Percentiles rank a stretch among this genome's conserved stretches.
Evolutionary conservation across 495 filamentous ascomycete species (phyloP).

Genomic region (Penicillium soppii): DNA sequence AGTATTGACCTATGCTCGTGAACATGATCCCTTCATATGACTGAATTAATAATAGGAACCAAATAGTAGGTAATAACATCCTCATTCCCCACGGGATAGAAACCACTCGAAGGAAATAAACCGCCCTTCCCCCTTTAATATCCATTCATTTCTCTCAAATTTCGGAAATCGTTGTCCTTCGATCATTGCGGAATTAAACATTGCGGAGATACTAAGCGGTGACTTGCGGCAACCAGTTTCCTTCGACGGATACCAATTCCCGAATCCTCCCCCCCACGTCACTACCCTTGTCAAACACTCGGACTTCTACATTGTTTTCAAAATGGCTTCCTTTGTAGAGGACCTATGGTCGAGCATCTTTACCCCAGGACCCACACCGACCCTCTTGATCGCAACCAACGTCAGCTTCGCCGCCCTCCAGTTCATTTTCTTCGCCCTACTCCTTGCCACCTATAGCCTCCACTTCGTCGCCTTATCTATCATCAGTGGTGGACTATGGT

Average conservation of each 20-base stretch:
- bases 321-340: slow-evolving; percentile 78
- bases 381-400: slow-evolving; percentile 88
- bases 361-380: slow-evolving; percentile 82
- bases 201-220: background rate
- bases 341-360: slow-evolving; percentile 91
- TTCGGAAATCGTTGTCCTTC: slow-evolving; percentile 1
- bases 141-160: background rate
- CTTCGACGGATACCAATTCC: slow-evolving; percentile 24
- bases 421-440: slow-evolving; percentile 68
- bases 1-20: too few relatives aligned
- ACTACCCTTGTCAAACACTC: background rate
- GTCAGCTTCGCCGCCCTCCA: slow-evolving; percentile 83
- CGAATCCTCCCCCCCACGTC: slow-evolving; percentile 15
- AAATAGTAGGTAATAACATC: background rate
- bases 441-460: slow-evolving; percentile 78
- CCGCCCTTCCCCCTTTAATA: too few relatives aligned
- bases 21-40: background rate
- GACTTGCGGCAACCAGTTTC: slow-evolving; percentile 6
- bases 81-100: background rate
- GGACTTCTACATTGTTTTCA: background rate
- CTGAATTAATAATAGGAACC: background rate
- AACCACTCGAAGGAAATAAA: too few relatives aligned
- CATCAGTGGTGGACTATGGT: slow-evolving; percentile 82
- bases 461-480: slow-evolving; percentile 83
- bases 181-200: background rate